Conservation (phyloP, 2,329 filamentous ascomycete genomes). For the Talaromyces pinophilus region DNA sequence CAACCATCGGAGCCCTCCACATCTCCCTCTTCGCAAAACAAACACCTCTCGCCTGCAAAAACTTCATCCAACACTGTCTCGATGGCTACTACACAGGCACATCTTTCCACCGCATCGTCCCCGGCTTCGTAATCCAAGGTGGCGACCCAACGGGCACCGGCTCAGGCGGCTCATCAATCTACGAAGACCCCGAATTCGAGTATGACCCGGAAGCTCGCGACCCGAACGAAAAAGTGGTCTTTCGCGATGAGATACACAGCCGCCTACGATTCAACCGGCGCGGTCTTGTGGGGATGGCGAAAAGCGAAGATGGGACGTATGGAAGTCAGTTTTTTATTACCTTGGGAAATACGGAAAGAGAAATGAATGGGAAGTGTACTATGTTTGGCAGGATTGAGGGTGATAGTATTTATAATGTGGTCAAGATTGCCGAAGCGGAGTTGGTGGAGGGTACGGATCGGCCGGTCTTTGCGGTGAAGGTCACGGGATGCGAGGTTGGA, state of each 20-base stretch:
- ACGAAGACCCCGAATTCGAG: constrained; percentile 65
- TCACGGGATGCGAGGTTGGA: constrained; percentile 54
- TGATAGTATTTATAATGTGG: constrained; percentile 93
- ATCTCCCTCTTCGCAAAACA: constrained; percentile 96
- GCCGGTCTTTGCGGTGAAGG: constrained; percentile 80
- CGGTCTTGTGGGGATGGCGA: constrained; percentile 94
- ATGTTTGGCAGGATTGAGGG: constrained; percentile 90
- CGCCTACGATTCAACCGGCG: constrained; percentile 89
- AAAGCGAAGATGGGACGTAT: constrained; percentile 71
- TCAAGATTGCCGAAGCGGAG: constrained; percentile 89
- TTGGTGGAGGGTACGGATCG: constrained; percentile 75
- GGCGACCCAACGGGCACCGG: constrained; percentile 93
- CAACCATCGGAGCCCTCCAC: constrained; percentile 82
- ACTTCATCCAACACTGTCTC: constrained; percentile 92
- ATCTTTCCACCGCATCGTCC: constrained; percentile 89
- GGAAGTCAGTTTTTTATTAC: constrained; percentile 98
- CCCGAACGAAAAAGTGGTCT: constrained; percentile 58
- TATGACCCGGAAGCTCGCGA: constrained; percentile 57
- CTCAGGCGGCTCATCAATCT: constrained; percentile 87
- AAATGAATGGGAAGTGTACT: constrained; percentile 87
- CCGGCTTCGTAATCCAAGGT: constrained; percentile 90
- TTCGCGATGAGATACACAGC: constrained; percentile 89
- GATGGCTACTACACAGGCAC: constrained; percentile 95
- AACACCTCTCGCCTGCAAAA: constrained; percentile 84
- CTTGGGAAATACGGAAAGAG: constrained; percentile 73